These are phyloP conservation scores for Aureobasidium uvarum DNA, from an alignment of 2,329 filamentous ascomycete species.

Conservation along the genomic window DNA sequence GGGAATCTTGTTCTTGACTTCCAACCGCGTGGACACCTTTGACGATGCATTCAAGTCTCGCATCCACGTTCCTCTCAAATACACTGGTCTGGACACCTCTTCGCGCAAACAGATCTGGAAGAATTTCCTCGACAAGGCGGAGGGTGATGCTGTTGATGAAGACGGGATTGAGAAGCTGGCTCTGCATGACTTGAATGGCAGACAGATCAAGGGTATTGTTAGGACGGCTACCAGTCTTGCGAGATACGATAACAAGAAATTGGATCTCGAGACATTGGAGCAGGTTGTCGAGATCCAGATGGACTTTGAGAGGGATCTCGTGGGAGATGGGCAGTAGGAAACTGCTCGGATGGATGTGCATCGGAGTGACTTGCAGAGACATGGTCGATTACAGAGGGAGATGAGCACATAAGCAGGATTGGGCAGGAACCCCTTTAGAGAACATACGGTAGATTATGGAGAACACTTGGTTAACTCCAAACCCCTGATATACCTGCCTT, in stretches of 20 bases:
- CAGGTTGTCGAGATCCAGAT: conserved; percentile 20
- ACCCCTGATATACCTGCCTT: no score
- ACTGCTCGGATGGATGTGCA: neutral
- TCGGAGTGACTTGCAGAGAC: neutral
- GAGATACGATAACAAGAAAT: conserved; percentile 8
- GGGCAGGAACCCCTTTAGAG: no score
- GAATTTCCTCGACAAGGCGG: neutral
- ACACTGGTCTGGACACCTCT: neutral
- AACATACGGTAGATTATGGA: no score
- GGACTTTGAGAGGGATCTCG: conserved; percentile 19
- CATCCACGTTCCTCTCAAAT: conserved; percentile 15
- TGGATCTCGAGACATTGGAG: conserved; percentile 6
- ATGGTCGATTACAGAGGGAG: neutral
- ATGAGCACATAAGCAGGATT: neutral
- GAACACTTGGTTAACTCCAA: no score
- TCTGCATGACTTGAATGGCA: neutral
- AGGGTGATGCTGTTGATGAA: neutral
- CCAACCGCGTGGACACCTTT: conserved; percentile 35
- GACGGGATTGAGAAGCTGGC: neutral
- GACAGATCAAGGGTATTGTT: conserved; percentile 19
- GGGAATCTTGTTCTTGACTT: conserved; percentile 44
- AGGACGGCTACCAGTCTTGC: conserved; percentile 17
- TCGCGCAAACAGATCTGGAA: conserved; percentile 20
- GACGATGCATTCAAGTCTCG: conserved; percentile 24
- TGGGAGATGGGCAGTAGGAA: neutral